Conservation (phyloP, 2,329 filamentous ascomycete species). For the Daldinia sp. region DNA sequence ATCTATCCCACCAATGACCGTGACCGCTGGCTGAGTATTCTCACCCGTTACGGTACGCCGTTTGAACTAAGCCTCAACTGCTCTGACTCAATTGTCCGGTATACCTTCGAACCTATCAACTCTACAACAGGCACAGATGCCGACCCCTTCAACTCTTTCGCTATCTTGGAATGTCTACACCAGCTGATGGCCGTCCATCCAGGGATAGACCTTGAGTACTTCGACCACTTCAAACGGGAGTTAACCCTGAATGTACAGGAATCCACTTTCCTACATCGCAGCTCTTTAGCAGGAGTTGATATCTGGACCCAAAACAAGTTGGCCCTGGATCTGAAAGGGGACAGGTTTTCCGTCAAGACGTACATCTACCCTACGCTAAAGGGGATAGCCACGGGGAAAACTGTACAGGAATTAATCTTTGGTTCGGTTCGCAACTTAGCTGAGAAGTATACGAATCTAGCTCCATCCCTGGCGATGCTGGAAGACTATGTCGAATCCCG, state of each 20-base stretch:
- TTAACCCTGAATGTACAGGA: conserved; percentile 6
- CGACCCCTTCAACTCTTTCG: not conserved
- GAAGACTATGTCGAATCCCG: conserved; percentile 10
- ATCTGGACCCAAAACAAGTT: conserved; percentile 14
- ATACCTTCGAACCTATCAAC: conserved; percentile 15
- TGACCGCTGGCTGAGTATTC: conserved; percentile 8
- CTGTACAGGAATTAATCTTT: conserved; percentile 5
- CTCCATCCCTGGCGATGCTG: not conserved
- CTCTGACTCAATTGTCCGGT: conserved; percentile 13
- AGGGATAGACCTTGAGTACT: conserved; percentile 3
- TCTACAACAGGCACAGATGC: not conserved
- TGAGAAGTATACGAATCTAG: not conserved
- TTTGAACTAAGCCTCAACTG: conserved; percentile 17
- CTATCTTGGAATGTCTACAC: not conserved
- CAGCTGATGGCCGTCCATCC: not conserved
- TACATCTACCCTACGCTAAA: conserved; percentile 16
- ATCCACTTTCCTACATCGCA: not conserved
- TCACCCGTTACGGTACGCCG: conserved; percentile 11
- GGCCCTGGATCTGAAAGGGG: conserved; percentile 5
- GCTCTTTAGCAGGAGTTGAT: not conserved
- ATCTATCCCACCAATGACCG: conserved; percentile 9
- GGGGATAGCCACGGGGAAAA: conserved; percentile 6
- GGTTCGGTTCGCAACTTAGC: conserved; percentile 4
- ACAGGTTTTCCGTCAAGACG: conserved; percentile 4
- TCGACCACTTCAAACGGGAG: conserved; percentile 10